Evolutionary conservation across 2,329 filamentous ascomycete genomes (phyloP), one percentile per base, ranked within the genome.

Genomic region (Cercospora beticola): DNA sequence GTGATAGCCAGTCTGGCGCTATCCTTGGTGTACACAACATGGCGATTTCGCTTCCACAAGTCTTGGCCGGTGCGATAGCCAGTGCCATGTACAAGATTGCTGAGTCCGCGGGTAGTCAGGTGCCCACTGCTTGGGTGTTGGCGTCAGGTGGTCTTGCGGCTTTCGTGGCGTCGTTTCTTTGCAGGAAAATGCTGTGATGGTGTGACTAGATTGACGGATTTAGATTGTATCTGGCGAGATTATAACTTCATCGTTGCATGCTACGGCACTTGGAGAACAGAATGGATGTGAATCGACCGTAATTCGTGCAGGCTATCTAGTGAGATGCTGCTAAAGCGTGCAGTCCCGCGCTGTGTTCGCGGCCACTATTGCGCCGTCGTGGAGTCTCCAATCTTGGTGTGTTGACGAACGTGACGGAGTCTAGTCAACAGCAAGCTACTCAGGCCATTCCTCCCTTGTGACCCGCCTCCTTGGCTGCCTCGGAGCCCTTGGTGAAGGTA

Each of bases 401-500:
- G n/a, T 14, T 49, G 46, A 5, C 21, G 18, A 49, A 21, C 21
- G 16, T n/a, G 16, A 43, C 16, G 36, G 5, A 43, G 0, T 43
- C 4, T 1, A 43, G n/a, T 60, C 28, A 60, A 16, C 28, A 33
- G 28, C 16, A 60, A 60, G 12, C 26, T 31, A 23, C 28, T 46
- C 40, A 63, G 52, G 60, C 61, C 12, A 73, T 40, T 6, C 74
- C 74, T n/a, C 74, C 74, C 28, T 70, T 62, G 49, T 54, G 49
- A 54, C 18, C 23, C 75, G 76, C 75, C 30, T 74, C 73, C 56
- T 72, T 72, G 2, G 75, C 76, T n/a, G 73, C 74, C 36, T 74
- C 71, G 12, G 70, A 72, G n/a, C 74, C 76, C 57, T 73, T 73
- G 30, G 57, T 67, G 70, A 77, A 76, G 9, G 75, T 75, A n/a